Conservation (phyloP, 2,329 filamentous ascomycete species). For the Didymella glomerata region DNA sequence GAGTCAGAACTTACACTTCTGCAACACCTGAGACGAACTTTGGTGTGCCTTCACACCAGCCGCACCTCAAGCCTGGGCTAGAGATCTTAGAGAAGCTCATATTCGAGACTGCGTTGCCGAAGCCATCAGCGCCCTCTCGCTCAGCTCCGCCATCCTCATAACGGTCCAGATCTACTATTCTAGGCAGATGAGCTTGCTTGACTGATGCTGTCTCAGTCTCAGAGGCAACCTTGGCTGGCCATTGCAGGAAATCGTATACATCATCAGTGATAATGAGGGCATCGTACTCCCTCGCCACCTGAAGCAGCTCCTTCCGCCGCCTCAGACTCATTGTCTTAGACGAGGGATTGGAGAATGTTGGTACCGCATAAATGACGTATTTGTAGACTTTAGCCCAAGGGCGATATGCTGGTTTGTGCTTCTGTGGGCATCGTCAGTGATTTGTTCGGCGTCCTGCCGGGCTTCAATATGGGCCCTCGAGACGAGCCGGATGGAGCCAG, state of each 20-base stretch:
- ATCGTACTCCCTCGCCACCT: slow-evolving; percentile 79
- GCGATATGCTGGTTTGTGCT: slow-evolving; percentile 63
- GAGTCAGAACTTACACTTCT: slow-evolving; percentile 60
- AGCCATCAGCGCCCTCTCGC: slow-evolving; percentile 62
- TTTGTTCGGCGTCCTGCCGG: no score
- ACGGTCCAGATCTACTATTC: slow-evolving; percentile 80
- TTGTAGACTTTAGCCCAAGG: slow-evolving; percentile 79
- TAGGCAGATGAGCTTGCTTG: slow-evolving; percentile 65
- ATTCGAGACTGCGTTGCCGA: slow-evolving; percentile 85
- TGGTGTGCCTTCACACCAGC: slow-evolving; percentile 82
- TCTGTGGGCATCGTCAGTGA: slow-evolving; percentile 47
- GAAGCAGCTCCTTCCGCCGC: slow-evolving; percentile 73
- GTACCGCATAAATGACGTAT: slow-evolving; percentile 87
- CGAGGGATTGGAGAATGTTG: slow-evolving; percentile 88
- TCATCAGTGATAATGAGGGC: slow-evolving; percentile 89
- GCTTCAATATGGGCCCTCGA: neutral
- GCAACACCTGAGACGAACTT: slow-evolving; percentile 68
- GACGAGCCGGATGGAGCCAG: neutral
- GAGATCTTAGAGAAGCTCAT: slow-evolving; percentile 90
- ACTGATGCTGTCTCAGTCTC: slow-evolving; percentile 35
- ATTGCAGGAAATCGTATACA: slow-evolving; percentile 92
- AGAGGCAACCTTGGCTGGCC: slow-evolving; percentile 60
- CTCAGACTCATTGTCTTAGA: slow-evolving; percentile 79
- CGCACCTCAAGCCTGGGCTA: slow-evolving; percentile 81
- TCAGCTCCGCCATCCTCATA: slow-evolving; percentile 67